Evolutionary conservation across 345 rosid genomes (phyloP), one percentile per base, ranked within the genome.

Genomic region (Schrenkiella parvula): DNA sequence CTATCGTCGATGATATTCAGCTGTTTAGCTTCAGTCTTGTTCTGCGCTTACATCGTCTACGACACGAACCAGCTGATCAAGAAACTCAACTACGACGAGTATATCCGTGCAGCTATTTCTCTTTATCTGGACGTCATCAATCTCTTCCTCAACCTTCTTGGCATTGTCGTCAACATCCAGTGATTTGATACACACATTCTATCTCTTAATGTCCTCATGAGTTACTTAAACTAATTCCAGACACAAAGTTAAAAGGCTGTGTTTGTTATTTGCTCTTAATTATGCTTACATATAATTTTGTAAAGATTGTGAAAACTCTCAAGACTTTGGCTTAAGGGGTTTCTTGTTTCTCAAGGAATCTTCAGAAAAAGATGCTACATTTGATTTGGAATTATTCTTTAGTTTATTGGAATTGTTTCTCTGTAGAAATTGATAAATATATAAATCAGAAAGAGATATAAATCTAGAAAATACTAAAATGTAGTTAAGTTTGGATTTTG

Each of bases 21-120:
- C 57, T 57, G 82, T 50, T 3, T 85, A 72, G 84, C 81, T 44
- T 35, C 92, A 0, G 59, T 87, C 38, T 12, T 81, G 38, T 85
- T 87, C 71, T 82, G 86, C 21, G 92, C 81, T 3, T 87, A 76
- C 74, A 81, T 85, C 6, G 59, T 84, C 5, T 89, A 79, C 4
- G 91, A 84, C 76, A 91, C 91, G 0, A 78, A 83, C 60, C 76
- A 83, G 59, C 68, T 89, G 38, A 89, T 87, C 74, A 91, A 89
- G 80, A 56, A 64, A 35, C 65, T 43, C 32, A 17, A 72, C 8
- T 84, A 87, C 8, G 88, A 89, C 19, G 85, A 87, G 15, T 89
- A 86, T 64, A 82, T 87, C 17, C 64, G 65, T 82, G 90, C 91
- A 57, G 79, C 88, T 0, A 82, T 91, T 23, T 35, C 79, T 52